phyloP scores from a whole-genome alignment of 352 stramenopile species.

The Phytophthora podocarpi region DNA sequence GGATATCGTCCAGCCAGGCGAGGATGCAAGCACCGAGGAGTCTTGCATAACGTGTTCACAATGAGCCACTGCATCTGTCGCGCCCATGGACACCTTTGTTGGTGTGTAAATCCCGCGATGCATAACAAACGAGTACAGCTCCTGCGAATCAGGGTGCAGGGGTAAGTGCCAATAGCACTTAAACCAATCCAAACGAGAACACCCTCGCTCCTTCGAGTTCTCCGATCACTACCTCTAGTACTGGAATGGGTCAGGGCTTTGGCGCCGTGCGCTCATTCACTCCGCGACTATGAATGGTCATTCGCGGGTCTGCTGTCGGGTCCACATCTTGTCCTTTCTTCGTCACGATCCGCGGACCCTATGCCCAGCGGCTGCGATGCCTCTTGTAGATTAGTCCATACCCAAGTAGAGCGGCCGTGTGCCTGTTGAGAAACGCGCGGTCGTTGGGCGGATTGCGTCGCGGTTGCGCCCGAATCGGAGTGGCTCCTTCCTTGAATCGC shows the following conservation, averaged over 20 bases:
- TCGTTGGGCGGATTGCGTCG: conserved; percentile 3
- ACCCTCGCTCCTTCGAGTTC: conserved; percentile 15
- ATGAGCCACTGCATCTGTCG: conserved; percentile 25
- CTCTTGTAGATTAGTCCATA: conserved; percentile 6
- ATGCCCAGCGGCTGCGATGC: conserved; percentile 11
- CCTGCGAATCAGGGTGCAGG: conserved; percentile 19
- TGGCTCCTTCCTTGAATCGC: neutral
- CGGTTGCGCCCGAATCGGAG: neutral
- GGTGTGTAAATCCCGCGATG: conserved; percentile 28
- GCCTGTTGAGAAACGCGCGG: conserved; percentile 4
- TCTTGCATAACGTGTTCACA: conserved; percentile 26
- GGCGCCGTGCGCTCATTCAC: conserved; percentile 28
- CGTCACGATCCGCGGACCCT: neutral
- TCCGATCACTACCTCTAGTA: conserved; percentile 12
- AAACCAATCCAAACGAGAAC: conserved; percentile 40
- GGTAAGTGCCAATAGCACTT: conserved; percentile 33
- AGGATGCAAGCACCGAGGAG: conserved; percentile 24
- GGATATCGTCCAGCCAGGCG: conserved; percentile 37
- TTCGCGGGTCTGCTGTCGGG: conserved; percentile 16
- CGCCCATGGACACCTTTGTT: conserved; percentile 24
- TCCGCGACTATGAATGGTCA: conserved; percentile 25
- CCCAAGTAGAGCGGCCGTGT: neutral
- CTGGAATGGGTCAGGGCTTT: conserved; percentile 30
- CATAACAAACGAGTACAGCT: conserved; percentile 27
- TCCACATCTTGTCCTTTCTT: conserved; percentile 13